Percentiles rank a stretch among this genome's conserved stretches.
These are phyloP conservation scores for Chalaropsis thielavioides DNA, from an alignment of 2,329 filamentous ascomycete genomes.

Conservation along the genomic window DNA sequence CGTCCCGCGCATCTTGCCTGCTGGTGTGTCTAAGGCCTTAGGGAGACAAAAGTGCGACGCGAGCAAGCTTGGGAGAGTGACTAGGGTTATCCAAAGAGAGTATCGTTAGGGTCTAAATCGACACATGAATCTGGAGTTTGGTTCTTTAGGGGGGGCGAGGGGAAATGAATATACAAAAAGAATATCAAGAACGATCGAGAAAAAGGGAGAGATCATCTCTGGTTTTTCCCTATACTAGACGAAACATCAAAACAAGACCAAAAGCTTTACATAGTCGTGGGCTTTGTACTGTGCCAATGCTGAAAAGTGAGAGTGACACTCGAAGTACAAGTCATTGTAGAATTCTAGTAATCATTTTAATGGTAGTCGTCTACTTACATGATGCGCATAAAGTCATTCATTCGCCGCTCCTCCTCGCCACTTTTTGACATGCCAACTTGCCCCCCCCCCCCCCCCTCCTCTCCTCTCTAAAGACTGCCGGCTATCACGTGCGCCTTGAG, in stretches of 20 bases:
- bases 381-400: not conserved
- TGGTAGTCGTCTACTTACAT: too few relatives aligned
- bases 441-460: too few relatives aligned
- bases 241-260: too few relatives aligned
- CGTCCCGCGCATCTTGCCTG: too few relatives aligned
- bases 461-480: not conserved
- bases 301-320: not conserved
- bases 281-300: too few relatives aligned
- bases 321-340: not conserved
- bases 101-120: not conserved
- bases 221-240: not conserved
- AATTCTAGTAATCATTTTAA: too few relatives aligned
- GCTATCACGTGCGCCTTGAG: constrained; percentile 36
- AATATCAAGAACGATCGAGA: constrained; percentile 5
- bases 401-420: too few relatives aligned
- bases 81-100: not conserved
- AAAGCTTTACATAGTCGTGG: too few relatives aligned
- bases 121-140: constrained; percentile 5
- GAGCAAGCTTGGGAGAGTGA: too few relatives aligned
- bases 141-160: not conserved
- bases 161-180: constrained; percentile 14
- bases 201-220: constrained; percentile 2
- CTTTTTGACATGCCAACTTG: too few relatives aligned
- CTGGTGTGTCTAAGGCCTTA: too few relatives aligned
- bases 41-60: too few relatives aligned